phyloP scores from a whole-genome alignment of 192 early-diverging fungal species.

The Podila epigama region DNA sequence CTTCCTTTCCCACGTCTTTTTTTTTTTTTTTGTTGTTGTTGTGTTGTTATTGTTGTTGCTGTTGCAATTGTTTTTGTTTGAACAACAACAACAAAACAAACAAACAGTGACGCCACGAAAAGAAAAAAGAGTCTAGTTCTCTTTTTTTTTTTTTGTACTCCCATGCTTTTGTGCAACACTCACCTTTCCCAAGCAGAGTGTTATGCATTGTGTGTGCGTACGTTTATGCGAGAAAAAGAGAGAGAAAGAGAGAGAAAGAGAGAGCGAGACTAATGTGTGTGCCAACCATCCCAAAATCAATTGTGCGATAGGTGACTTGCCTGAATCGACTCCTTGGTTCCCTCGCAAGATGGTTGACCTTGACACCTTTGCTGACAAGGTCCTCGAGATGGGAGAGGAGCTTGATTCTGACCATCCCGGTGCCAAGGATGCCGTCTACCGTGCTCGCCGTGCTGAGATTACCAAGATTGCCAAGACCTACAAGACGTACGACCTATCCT shows the following conservation, averaged over 20 bases:
- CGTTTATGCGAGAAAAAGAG: no score
- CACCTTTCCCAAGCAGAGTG: no score
- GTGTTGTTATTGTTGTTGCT: background rate
- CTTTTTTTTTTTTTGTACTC: no score
- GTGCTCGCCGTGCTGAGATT: conserved; percentile 83
- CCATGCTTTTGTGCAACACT: no score
- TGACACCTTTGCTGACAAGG: conserved; percentile 91
- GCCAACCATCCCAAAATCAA: background rate
- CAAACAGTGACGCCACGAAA: background rate
- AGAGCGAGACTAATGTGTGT: no score
- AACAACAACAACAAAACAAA: background rate
- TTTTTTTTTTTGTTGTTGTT: background rate
- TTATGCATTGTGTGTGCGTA: no score
- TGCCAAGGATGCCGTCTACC: conserved; percentile 85
- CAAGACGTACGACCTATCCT: conserved; percentile 45
- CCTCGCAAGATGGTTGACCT: conserved; percentile 92
- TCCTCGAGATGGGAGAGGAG: conserved; percentile 91
- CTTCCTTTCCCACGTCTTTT: background rate
- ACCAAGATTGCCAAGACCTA: conserved; percentile 84
- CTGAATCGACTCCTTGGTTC: conserved; percentile 85
- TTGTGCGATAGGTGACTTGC: conserved; percentile 6
- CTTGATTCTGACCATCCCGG: conserved; percentile 94
- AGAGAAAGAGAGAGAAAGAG: no score
- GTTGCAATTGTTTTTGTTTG: background rate
- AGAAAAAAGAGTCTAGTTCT: no score